Base-by-base conservation (phyloP, 345 rosid genomes). In the Diplotaxis tenuifolia region DNA sequence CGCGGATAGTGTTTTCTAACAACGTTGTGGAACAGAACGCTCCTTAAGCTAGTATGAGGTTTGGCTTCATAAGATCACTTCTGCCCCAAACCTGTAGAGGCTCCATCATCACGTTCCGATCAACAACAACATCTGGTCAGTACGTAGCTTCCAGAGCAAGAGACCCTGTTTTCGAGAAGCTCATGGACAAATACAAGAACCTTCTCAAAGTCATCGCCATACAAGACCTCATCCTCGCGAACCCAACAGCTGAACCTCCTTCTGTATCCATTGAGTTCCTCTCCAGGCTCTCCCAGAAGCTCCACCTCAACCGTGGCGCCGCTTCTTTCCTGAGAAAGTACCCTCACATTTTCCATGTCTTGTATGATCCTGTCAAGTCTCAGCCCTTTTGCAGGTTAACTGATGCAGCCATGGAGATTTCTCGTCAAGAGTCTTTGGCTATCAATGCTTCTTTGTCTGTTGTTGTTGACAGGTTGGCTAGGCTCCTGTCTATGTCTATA, bases 111-210 rank as follows among this genome's bases (percentile, higher is more conserved):
- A 18, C 67, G 18, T 18, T 75, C 29, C 82, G 96, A 73, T 82
- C 76, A 12, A 83, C 87, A 75, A 90, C 96, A 18, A 87, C 92
- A 5, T 87, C 97, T 15, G 91, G 85, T 55, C 86, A 81, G 73
- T 86, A 87, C 55, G 97, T 92, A 1, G 93, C 88, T 36, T 85
- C 89, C 0, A 83, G 97, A 78, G 79, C 84, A 60, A 81, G 97
- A 81, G 93, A 92, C 70, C 75, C 97, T 42, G 84, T 91, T 2
- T 88, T 95, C 67, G 92, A 92, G 82, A 95, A 95, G 72, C 75
- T 87, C 28, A 90, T 95, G 96, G 94, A 88, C 78, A 90, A 83
- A 71, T 86, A 95, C 85, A 95, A 92, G 75, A 85, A 92, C 84
- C 83, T 87, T 66, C 45, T 81, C 79, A 92, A 87, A 64, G 96